Evolutionary conservation across 192 early-diverging fungal species (phyloP), one percentile per base, ranked within the genome.

Genomic region (Umbelopsis isabellina): DNA sequence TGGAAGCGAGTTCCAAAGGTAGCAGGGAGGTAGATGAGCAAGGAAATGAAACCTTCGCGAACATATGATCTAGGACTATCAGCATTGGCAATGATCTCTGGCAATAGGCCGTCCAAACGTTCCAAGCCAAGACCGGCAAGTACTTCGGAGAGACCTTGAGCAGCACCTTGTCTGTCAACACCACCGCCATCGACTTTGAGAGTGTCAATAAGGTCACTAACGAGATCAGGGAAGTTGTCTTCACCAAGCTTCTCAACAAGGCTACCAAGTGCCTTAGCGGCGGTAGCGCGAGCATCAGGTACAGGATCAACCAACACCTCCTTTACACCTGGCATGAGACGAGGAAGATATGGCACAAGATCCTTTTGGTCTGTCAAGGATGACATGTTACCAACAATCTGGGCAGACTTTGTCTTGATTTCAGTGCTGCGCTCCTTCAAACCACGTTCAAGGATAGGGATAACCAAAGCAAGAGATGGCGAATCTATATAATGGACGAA

Each of bases 401-500:
- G 97, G 13, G 98, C 94, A 18, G 96, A 92, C 58, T 90, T 91
- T 75, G 94, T 97, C 86, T 98, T 98, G 68, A 91, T 91, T 45
- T 95, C 89, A 9, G 97, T 95, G 23, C 84, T 83, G 66, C 98
- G 90, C 61, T 94, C 94, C 30, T 88, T 86, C 83, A 99, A 83
- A 67, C 97, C 98, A 67, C 97, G 91, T 75, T 94, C 88, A 45
- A 98, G 74, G 49, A 99, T 95, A 4, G 98, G 98, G 66, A 98
- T 92, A 23, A 99, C 89, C 61, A 98, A 84, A 15, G 97, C 98
- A 61, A 99, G 78, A 12, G 93, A 95, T 27, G 98, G 95, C 13
- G 97, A 91, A 77, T 99, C 98, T 65, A 99, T 96, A 79, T 99
- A 99, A 81, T 99, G 98, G 20, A 98, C 93, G 73, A 99, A 99